Conservation (phyloP, 495 filamentous ascomycete species). For the Articulospora tetracladia region DNA sequence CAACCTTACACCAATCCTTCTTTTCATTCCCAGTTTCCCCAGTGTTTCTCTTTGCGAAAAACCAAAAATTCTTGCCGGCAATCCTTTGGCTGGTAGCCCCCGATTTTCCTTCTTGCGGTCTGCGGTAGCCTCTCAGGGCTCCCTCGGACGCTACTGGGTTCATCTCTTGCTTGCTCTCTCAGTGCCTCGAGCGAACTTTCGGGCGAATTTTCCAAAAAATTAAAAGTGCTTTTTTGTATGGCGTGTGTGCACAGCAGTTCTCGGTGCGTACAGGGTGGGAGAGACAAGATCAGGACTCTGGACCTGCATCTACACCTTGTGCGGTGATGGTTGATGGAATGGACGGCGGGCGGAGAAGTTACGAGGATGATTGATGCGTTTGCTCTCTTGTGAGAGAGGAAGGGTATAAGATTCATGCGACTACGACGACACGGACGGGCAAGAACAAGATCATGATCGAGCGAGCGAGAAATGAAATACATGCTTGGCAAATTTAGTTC, state of each 20-base stretch:
- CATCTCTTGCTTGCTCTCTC: background rate
- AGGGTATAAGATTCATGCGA: constrained; percentile 13
- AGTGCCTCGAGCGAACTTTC: too few species aligned
- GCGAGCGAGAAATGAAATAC: constrained; percentile 2
- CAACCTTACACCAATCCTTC: background rate
- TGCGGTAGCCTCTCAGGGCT: background rate
- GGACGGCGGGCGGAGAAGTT: constrained; percentile 6
- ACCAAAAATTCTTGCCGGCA: background rate
- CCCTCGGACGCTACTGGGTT: background rate
- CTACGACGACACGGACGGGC: background rate
- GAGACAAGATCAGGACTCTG: background rate
- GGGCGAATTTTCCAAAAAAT: background rate
- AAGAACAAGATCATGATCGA: background rate
- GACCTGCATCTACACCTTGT: background rate
- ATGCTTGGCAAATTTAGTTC: background rate
- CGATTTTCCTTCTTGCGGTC: background rate
- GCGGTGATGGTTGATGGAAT: background rate
- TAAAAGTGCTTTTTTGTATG: background rate
- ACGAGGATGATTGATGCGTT: constrained; percentile 14
- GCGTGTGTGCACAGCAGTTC: background rate
- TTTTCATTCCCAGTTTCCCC: background rate
- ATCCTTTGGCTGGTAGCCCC: background rate
- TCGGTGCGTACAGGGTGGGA: background rate
- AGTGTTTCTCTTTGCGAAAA: background rate
- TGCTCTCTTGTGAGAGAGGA: background rate